Base-by-base conservation (phyloP, 257 asterid genomes). In the Solanum bulbocastanum region DNA sequence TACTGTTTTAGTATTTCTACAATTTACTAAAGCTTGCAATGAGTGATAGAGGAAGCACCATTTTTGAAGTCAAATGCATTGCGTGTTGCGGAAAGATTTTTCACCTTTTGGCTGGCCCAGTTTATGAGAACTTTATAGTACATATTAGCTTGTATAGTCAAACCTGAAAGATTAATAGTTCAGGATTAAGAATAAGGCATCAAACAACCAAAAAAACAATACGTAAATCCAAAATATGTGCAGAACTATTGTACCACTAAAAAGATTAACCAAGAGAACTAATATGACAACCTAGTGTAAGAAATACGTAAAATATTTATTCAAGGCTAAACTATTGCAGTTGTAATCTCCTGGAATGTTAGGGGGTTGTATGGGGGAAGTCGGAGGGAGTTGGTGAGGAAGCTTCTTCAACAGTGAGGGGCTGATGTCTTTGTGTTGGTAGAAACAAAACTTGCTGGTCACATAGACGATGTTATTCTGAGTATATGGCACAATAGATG, bases 91-190 rank as follows among this genome's bases (percentile, higher is more conserved):
- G 93, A 94, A 87, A 96, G 89, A 89, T 93, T 95, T 91, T 97
- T 97, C 91, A 97, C 99, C 92, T 97, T 97, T 91, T 97, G 97
- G 94, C 99, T 97, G 87, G 98, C 94, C 99, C 99, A 97, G 88
- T 91, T 94, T 89, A 97, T 93, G 89, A 97, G 93, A 87, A 92
- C 90, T 90, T 96, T 93, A 90, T 97, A 95, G 65, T 97, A 97
- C 90, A 93, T 83, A 90, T 97, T 96, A 36, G 98, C 98, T 92
- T 97, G 99, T 78, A 93, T 88, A 52, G 99, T 95, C 96, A 96
- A 93, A 89, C 98, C 99, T 96, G 96, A 88, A 76, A 92, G 10
- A 76, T 62, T 72, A 56, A 69, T 75, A 6, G 12, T 25, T 82
- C 44, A 82, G 25, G 85, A 46, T 30, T 44, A 46, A 81, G 85